These are phyloP conservation scores for Hemisphaericaspora subhashii DNA, from an alignment of 1,139 yeast genomes.

Conservation along the genomic window DNA sequence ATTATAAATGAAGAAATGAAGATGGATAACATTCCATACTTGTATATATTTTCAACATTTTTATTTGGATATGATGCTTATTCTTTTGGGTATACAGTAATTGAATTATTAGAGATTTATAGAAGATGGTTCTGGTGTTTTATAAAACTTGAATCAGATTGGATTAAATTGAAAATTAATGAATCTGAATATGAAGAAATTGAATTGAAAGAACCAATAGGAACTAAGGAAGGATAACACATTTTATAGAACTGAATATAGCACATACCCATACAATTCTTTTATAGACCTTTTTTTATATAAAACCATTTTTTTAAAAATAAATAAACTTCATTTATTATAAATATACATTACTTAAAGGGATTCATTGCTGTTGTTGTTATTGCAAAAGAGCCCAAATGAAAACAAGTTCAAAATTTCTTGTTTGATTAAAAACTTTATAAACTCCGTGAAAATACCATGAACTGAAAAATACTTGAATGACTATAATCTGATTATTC, in stretches of 20 bases:
- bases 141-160: conserved; percentile 80
- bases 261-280: background rate
- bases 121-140: conserved; percentile 92
- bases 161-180: conserved; percentile 34
- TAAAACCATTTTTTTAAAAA: background rate
- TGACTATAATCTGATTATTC: background rate
- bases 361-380: no score
- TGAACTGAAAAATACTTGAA: background rate
- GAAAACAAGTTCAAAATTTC: no score
- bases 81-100: conserved; percentile 58
- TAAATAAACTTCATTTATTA: background rate
- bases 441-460: background rate
- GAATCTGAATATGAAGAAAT: conserved; percentile 22
- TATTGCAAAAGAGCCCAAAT: no score
- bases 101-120: conserved; percentile 72
- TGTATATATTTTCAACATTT: conserved; percentile 26
- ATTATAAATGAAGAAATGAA: conserved; percentile 28
- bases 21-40: conserved; percentile 14
- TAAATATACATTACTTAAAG: background rate
- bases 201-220: conserved; percentile 14
- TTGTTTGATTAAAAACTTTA: no score
- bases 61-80: conserved; percentile 48
- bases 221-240: conserved; percentile 1
- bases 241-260: background rate
- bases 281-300: background rate